Evolutionary conservation across 139 green algal genomes (phyloP), one percentile per base, ranked within the genome.

Genomic region (Chlamydomonas sp.): DNA sequence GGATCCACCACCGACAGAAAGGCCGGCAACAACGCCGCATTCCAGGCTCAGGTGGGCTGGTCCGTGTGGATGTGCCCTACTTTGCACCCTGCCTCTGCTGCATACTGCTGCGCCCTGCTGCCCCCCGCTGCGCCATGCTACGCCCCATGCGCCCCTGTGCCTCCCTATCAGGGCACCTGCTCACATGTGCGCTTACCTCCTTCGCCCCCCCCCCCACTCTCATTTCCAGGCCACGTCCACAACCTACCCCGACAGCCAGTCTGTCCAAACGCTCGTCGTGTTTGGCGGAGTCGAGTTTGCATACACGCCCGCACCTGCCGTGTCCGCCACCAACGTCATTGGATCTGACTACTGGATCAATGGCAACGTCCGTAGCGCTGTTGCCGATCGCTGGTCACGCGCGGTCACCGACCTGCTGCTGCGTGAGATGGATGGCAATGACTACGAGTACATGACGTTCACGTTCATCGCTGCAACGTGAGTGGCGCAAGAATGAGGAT

Each of bases 381-480:
- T 58, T 24, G 63, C 37, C 37, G 39, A 69, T 37, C 26, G 20
- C 31, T 69, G 63, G 63, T 69, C 29, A 67, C n/a, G n/a, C n/a
- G n/a, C n/a, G n/a, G n/a, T n/a, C n/a, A n/a, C n/a, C n/a, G n/a
- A n/a, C n/a, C n/a, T n/a, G n/a, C n/a, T n/a, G n/a, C n/a, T n/a
- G n/a, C n/a, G n/a, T n/a, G n/a, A n/a, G n/a, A n/a, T n/a, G n/a
- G n/a, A n/a, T n/a, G n/a, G n/a, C n/a, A n/a, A n/a, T n/a, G n/a
- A 39, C 43, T 47, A 71, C 30, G 29, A 61, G 43, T 71, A 62
- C 65, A 71, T 71, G 43, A 71, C 65, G 16, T 71, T 48, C 47
- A 71, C 65, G 5, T 71, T 8, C 10, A 71, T 71, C 65, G 61
- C 65, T 13, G 65, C 43, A 3, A 35, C 26, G 2, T 62, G 29